phyloP scores from a whole-genome alignment of 1,139 yeast species.

The Candida tetrigidarum region DNA sequence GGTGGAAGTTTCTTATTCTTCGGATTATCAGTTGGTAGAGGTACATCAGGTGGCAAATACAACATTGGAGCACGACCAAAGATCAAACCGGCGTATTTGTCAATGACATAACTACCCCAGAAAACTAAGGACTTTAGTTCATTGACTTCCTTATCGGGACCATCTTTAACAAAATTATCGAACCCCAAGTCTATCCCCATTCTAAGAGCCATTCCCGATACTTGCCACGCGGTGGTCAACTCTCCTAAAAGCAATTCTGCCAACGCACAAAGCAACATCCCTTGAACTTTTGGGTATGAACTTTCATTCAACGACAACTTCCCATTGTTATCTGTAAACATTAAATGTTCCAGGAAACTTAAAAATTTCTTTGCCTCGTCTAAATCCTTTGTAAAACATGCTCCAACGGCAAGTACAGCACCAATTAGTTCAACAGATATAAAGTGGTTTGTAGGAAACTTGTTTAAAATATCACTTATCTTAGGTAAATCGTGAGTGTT shows the following conservation, averaged over 20 bases:
- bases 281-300: slow-evolving; percentile 14
- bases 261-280: slow-evolving; percentile 12
- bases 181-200: slow-evolving; percentile 18
- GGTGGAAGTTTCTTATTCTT: slow-evolving; percentile 10
- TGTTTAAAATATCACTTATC: slow-evolving; percentile 6
- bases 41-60: slow-evolving; percentile 3
- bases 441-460: slow-evolving; percentile 14
- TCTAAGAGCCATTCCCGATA: slow-evolving; percentile 14
- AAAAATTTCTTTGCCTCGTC: slow-evolving; percentile 12
- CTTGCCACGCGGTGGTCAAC: slow-evolving; percentile 15
- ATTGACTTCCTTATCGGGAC: slow-evolving; percentile 7
- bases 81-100: slow-evolving; percentile 13
- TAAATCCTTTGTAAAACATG: slow-evolving; percentile 9
- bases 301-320: slow-evolving; percentile 8
- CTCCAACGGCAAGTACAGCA: slow-evolving; percentile 13
- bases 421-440: slow-evolving; percentile 14
- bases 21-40: slow-evolving; percentile 3
- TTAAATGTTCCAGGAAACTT: slow-evolving; percentile 7
- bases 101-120: slow-evolving; percentile 16
- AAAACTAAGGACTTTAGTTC: slow-evolving; percentile 11
- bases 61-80: slow-evolving; percentile 17
- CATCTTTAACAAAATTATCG: slow-evolving; percentile 11
- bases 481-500: background rate
- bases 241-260: slow-evolving; percentile 14
- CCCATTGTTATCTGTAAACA: slow-evolving; percentile 6